A percentile compares a stretch with the other conserved stretches of the same genome.
Evolutionary conservation across 257 asterid species (phyloP).

Genomic region (Coffea canephora): DNA sequence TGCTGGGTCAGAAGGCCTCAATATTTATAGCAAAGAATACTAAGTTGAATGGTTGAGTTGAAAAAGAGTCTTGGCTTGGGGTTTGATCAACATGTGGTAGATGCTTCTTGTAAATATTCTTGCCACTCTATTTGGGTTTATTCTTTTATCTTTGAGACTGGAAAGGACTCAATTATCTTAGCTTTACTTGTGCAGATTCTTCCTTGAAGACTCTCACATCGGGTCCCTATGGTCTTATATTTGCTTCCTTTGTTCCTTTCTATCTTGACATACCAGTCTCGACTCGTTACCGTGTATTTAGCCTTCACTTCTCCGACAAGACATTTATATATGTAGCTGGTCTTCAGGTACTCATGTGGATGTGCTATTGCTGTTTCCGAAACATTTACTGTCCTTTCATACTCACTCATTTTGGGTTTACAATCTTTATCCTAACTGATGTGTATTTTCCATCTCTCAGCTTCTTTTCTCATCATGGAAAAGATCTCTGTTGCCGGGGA

Average conservation of each 20-base stretch:
- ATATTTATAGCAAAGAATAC: not conserved
- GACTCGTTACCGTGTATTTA: conserved; percentile 71
- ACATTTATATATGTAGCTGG: conserved; percentile 94
- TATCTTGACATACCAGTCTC: conserved; percentile 92
- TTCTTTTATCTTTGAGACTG: not conserved
- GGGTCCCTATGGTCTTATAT: conserved; percentile 90
- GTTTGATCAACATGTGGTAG: not conserved
- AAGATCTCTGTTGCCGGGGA: conserved; percentile 90
- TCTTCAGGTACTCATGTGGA: conserved; percentile 61
- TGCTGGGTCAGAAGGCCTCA: not conserved
- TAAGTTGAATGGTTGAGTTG: too few relatives aligned
- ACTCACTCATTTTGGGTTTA: conserved; percentile 7
- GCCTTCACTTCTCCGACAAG: conserved; percentile 93
- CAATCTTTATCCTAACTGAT: conserved; percentile 13
- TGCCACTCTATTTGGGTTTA: not conserved
- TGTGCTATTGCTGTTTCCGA: conserved; percentile 2
- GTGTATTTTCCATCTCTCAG: conserved; percentile 41
- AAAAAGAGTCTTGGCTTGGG: not conserved
- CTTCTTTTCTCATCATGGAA: conserved; percentile 95
- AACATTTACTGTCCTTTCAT: not conserved
- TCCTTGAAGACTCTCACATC: conserved; percentile 67
- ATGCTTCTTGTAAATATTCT: not conserved
- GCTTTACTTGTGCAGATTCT: conserved; percentile 66
- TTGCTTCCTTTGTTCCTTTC: conserved; percentile 91
- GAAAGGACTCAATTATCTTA: not conserved